Evolutionary conservation across 345 rosid genomes (phyloP), one percentile per base, ranked within the genome.

Genomic region (Salix udensis): DNA sequence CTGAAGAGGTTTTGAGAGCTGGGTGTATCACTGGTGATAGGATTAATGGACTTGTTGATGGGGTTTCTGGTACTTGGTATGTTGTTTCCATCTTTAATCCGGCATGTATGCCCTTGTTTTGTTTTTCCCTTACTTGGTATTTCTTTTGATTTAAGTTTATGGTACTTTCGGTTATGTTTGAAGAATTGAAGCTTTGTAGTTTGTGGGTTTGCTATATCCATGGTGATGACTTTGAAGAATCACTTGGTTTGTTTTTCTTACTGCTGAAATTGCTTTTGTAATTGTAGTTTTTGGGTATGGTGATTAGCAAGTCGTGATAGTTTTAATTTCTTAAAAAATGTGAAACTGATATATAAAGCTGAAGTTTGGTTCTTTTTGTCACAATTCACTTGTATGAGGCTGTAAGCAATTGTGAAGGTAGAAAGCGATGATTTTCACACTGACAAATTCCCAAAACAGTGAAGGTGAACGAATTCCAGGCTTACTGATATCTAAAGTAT

Each of bases 11-110:
- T 74, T 78, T 96, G 96, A 83, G 68, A 67, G 91, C 89, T 71
- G 97, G 99, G 2, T 96, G 99, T 81, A 80, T 96, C 10, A 96
- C 99, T 37, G 99, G 99, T 76, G 95, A 96, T 79, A 86, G 98
- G 66, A 91, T 96, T 58, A 93, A 93, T 70, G 98, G 99, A 30
- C 91, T 96, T 65, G 96, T 96, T 71, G 99, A 96, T 75, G 98
- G 98, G 48, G 48, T 90, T 78, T 93, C 99, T 79, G 98, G 99
- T 82, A 73, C 78, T 85, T 96, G 98, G 99, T 96, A 75, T 84
- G 97, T 72, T 71, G 5, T 26, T 69, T 72, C 72, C 34, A 24
- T 50, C 42, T 53, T 46, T 19, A 19, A 28, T 68, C 24, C 10
- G 44, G 18, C 9, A 4, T 44, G 2, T 7, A 30, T 39, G 64